A percentile compares a stretch with the other conserved stretches of the same genome.
Evolutionary conservation across 768 basidiomycete genomes (phyloP).

Genomic region (Suillus weaverae): DNA sequence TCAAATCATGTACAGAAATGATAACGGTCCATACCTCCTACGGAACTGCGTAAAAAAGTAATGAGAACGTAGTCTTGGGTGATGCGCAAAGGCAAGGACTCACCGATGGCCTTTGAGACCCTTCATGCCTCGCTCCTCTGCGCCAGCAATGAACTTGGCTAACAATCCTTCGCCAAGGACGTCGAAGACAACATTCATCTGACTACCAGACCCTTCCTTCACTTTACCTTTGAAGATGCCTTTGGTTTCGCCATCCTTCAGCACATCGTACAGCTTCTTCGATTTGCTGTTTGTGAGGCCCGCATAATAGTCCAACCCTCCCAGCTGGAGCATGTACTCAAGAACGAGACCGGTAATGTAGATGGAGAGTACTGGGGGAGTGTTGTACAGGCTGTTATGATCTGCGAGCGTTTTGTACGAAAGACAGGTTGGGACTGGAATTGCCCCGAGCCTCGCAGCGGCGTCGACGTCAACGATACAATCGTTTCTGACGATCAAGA

Average conservation of each 20-base stretch:
- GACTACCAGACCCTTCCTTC: slow-evolving; percentile 72
- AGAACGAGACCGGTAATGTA: slow-evolving; percentile 90
- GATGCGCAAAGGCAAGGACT: slow-evolving; percentile 29
- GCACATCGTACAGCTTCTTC: slow-evolving; percentile 68
- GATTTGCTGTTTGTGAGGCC: slow-evolving; percentile 70
- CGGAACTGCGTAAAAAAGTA: slow-evolving; percentile 40
- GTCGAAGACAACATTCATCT: slow-evolving; percentile 95
- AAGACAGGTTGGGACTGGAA: slow-evolving; percentile 74
- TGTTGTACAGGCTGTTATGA: slow-evolving; percentile 82
- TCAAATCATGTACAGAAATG: neutral
- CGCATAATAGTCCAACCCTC: slow-evolving; percentile 67
- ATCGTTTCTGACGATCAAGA: slow-evolving; percentile 94
- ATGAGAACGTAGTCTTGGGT: neutral
- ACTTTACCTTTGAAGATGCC: slow-evolving; percentile 77
- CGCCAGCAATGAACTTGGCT: slow-evolving; percentile 76
- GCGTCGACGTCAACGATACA: slow-evolving; percentile 88
- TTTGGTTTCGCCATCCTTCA: slow-evolving; percentile 68
- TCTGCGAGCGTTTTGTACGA: slow-evolving; percentile 84
- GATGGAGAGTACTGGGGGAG: slow-evolving; percentile 87
- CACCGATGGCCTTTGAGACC: slow-evolving; percentile 92
- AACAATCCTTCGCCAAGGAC: slow-evolving; percentile 72
- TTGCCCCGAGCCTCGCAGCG: slow-evolving; percentile 68
- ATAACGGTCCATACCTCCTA: slow-evolving; percentile 42
- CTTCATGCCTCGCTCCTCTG: slow-evolving; percentile 76
- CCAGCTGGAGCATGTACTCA: slow-evolving; percentile 60